phyloP scores from a whole-genome alignment of 176 grass and related monocot species.

The Lolium multiflorum region DNA sequence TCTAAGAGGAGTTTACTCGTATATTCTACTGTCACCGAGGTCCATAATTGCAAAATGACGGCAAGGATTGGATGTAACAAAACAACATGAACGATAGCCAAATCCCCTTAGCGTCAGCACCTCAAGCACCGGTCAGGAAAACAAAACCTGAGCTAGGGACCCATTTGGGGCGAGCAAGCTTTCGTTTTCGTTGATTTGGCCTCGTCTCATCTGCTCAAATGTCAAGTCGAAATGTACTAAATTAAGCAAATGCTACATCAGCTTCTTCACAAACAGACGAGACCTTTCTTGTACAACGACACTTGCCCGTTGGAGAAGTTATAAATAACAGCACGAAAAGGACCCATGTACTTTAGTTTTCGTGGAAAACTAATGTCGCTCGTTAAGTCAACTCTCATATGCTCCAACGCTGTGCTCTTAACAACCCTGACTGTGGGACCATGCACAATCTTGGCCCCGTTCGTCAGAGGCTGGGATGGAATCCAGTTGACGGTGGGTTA shows the following conservation, averaged over 20 bases:
- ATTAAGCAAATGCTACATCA: not conserved
- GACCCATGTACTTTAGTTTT: no score
- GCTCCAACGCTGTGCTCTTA: no score
- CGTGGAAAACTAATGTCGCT: not conserved
- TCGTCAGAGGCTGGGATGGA: not conserved
- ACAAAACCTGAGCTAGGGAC: no score
- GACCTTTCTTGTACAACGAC: slow-evolving; percentile 36
- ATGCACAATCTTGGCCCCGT: not conserved
- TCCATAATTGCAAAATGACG: no score
- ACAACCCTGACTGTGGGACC: not conserved
- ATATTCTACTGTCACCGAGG: no score
- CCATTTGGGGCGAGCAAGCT: no score
- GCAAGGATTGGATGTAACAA: no score
- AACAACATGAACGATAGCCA: no score
- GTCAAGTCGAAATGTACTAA: not conserved
- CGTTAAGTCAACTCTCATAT: not conserved
- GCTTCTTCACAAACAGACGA: not conserved
- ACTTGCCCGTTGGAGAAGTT: slow-evolving; percentile 32
- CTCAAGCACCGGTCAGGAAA: no score
- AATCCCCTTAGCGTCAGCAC: no score
- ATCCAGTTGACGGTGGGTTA: not conserved
- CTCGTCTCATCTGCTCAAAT: not conserved
- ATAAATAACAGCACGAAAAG: no score
- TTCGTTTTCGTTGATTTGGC: no score
- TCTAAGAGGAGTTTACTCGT: not conserved